These are phyloP conservation scores for Boletus rubroflammeus DNA, from an alignment of 768 basidiomycete genomes.

Conservation along the genomic window DNA sequence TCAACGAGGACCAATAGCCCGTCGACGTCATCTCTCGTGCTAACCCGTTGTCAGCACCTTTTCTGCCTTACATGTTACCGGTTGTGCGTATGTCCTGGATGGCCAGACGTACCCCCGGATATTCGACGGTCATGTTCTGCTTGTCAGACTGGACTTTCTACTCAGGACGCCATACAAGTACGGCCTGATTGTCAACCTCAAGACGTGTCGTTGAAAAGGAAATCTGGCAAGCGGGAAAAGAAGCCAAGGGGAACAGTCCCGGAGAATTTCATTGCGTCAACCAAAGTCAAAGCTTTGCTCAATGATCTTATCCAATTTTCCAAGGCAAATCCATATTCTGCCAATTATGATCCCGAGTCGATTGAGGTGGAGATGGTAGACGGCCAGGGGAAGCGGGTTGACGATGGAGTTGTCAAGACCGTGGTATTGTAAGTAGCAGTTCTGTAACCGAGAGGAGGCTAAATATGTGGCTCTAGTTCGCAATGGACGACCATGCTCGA, in stretches of 20 bases:
- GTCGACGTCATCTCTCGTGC: constrained; percentile 54
- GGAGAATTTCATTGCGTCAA: constrained; percentile 71
- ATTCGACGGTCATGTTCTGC: constrained; percentile 65
- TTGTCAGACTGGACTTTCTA: constrained; percentile 66
- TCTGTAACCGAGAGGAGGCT: constrained; percentile 15
- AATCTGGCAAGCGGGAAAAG: constrained; percentile 62
- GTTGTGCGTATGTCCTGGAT: constrained; percentile 69
- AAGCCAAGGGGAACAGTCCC: constrained; percentile 48
- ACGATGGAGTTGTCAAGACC: constrained; percentile 77
- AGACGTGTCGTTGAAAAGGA: constrained; percentile 53
- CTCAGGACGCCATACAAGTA: constrained; percentile 81
- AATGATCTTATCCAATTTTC: constrained; percentile 80
- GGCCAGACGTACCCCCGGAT: constrained; percentile 67
- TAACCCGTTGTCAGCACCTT: constrained; percentile 93
- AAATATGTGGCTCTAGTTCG: constrained; percentile 48
- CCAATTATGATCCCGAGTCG: constrained; percentile 76
- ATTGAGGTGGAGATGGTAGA: constrained; percentile 79
- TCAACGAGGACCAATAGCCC: constrained; percentile 77
- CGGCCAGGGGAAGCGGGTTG: constrained; percentile 62
- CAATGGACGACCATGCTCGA: constrained; percentile 96
- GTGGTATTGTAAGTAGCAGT: constrained; percentile 82
- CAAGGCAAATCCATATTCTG: constrained; percentile 77
- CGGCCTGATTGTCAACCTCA: constrained; percentile 51
- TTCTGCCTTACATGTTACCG: constrained; percentile 89
- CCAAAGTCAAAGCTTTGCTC: constrained; percentile 84